These are phyloP conservation scores for Dillenia suffruticosa DNA, from an alignment of 164 flowering plant species.

Conservation along the genomic window DNA sequence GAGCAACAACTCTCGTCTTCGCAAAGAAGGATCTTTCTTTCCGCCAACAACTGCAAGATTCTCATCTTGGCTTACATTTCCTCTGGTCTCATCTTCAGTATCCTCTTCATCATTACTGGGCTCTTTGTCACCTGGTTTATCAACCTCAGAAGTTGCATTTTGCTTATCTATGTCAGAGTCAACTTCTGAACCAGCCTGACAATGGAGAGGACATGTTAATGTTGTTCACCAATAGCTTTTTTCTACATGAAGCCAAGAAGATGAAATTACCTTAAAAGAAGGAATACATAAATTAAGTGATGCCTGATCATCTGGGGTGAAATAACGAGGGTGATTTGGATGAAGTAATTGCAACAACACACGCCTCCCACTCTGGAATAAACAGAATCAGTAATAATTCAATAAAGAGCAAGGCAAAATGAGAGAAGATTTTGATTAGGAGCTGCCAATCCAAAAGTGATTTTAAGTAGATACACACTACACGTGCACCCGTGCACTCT, in stretches of 20 bases:
- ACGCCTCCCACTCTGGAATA: constrained; percentile 70
- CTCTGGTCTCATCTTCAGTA: constrained; percentile 14
- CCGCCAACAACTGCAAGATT: constrained; percentile 47
- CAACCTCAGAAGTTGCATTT: constrained; percentile 18
- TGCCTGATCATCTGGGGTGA: constrained; percentile 66
- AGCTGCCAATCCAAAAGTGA: no score
- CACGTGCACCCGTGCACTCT: no score
- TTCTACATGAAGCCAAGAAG: constrained; percentile 1
- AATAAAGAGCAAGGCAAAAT: constrained; percentile 7
- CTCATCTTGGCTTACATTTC: constrained; percentile 17
- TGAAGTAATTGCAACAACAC: constrained; percentile 78
- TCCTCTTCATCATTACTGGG: constrained; percentile 18
- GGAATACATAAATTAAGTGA: constrained; percentile 57
- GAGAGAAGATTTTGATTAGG: background rate
- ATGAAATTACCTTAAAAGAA: constrained; percentile 56
- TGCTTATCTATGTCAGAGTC: constrained; percentile 13
- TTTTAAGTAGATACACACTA: no score
- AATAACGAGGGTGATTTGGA: constrained; percentile 77
- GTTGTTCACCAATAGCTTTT: no score
- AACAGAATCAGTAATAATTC: constrained; percentile 2
- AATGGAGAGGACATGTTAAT: no score
- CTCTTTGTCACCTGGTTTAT: constrained; percentile 22
- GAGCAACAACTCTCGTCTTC: constrained; percentile 78
- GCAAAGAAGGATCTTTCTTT: constrained; percentile 71
- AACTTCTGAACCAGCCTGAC: constrained; percentile 38